These are phyloP conservation scores for Ganoderma lingzhi DNA, from an alignment of 1,284 basidiomycete species.

Conservation along the genomic window DNA sequence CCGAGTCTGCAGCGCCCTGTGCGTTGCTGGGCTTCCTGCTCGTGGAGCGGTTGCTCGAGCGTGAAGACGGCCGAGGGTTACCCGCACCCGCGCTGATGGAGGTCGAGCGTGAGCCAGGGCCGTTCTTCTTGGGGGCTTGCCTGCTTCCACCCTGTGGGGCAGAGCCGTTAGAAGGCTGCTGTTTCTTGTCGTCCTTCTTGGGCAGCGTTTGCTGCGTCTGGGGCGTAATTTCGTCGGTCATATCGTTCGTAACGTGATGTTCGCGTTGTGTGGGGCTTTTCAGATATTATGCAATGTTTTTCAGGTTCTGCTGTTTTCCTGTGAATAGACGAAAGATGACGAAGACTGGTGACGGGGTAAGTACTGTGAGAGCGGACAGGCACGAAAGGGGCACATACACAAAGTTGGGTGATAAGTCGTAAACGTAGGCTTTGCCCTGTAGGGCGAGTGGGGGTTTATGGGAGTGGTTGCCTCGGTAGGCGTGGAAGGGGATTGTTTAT, in stretches of 20 bases:
- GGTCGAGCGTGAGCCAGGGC: constrained; percentile 56
- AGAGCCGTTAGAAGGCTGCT: constrained; percentile 41
- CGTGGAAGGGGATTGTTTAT: constrained; percentile 58
- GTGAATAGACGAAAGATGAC: constrained; percentile 35
- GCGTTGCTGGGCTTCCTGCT: constrained; percentile 56
- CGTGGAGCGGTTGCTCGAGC: constrained; percentile 55
- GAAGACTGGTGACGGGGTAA: constrained; percentile 33
- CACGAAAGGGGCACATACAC: constrained; percentile 47
- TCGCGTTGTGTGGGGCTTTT: constrained; percentile 45
- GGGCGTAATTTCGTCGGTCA: constrained; percentile 80
- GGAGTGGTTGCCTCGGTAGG: constrained; percentile 67
- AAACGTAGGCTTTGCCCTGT: constrained; percentile 80
- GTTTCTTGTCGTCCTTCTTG: constrained; percentile 71
- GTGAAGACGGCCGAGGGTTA: constrained; percentile 64
- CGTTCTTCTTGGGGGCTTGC: constrained; percentile 63
- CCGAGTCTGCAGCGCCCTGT: constrained; percentile 62
- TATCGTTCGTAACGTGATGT: constrained; percentile 76
- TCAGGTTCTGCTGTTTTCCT: constrained; percentile 55
- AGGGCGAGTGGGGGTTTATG: constrained; percentile 79
- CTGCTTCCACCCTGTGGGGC: constrained; percentile 45
- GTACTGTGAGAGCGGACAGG: constrained; percentile 28
- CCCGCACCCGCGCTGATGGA: constrained; percentile 53
- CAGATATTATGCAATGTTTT: constrained; percentile 60
- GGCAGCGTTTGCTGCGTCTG: constrained; percentile 52
- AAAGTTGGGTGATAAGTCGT: constrained; percentile 56